These are phyloP conservation scores for Ustilago vetiveriae DNA, from an alignment of 1,284 basidiomycete species.

Conservation along the genomic window DNA sequence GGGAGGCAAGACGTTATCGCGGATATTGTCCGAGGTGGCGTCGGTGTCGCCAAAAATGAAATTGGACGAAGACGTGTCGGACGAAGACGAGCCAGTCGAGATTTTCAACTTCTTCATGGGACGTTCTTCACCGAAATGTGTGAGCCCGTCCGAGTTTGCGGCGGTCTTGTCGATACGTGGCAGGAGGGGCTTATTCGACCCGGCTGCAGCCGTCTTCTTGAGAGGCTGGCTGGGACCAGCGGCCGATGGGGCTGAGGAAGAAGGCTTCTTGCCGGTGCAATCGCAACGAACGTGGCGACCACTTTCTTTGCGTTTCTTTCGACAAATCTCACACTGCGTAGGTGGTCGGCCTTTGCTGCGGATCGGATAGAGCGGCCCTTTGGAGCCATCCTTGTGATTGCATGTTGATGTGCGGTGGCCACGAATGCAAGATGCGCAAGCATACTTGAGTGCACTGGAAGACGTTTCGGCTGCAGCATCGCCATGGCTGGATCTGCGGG, in stretches of 20 bases:
- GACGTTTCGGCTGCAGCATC: constrained; percentile 5
- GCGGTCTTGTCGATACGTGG: neutral
- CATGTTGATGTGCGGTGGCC: constrained; percentile 60
- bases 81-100: neutral
- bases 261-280: constrained; percentile 32
- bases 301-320: constrained; percentile 48
- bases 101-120: constrained; percentile 14
- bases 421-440: constrained; percentile 60
- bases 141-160: neutral
- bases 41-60: neutral
- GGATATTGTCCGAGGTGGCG: neutral
- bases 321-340: constrained; percentile 58
- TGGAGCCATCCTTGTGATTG: constrained; percentile 60
- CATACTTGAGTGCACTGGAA: constrained; percentile 49
- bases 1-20: constrained; percentile 16
- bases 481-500: constrained; percentile 7
- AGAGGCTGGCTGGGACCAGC: neutral
- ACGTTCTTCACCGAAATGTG: constrained; percentile 1
- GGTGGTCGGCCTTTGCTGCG: constrained; percentile 57
- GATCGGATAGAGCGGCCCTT: constrained; percentile 54
- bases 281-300: constrained; percentile 56
- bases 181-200: constrained; percentile 9
- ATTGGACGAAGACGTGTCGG: neutral
- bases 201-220: neutral
- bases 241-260: neutral